Percentiles rank a stretch among this genome's conserved stretches.
These are phyloP conservation scores for Aspergillus bertholletiae DNA, from an alignment of 495 filamentous ascomycete genomes.

Conservation along the genomic window DNA sequence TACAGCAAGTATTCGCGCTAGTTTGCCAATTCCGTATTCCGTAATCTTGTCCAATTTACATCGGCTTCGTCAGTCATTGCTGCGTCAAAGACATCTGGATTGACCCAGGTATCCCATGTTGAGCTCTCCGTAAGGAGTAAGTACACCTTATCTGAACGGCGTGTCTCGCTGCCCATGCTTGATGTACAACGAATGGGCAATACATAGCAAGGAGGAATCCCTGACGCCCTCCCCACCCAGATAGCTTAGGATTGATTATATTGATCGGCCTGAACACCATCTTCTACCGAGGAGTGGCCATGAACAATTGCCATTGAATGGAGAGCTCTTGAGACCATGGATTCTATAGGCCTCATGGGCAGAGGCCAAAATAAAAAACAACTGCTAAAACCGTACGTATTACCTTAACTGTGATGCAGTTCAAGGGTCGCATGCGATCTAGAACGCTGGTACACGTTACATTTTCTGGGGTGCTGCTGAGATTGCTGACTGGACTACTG, in stretches of 20 bases:
- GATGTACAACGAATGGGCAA: neutral
- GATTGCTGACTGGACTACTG: conserved; percentile 1
- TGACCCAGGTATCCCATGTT: neutral
- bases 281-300: conserved; percentile 5
- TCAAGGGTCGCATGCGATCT: conserved; percentile 20
- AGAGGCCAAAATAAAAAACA: conserved; percentile 22
- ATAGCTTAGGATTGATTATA: neutral
- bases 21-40: conserved; percentile 10
- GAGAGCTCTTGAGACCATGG: conserved; percentile 26
- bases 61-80: neutral
- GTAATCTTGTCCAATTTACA: neutral
- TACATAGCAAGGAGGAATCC: neutral
- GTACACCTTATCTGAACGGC: neutral
- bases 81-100: neutral
- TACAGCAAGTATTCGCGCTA: conserved; percentile 2
- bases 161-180: neutral
- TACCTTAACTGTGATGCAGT: conserved; percentile 9
- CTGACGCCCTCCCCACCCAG: conserved; percentile 7
- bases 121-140: neutral
- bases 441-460: conserved; percentile 5
- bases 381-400: conserved; percentile 29
- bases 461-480: conserved; percentile 3
- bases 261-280: neutral
- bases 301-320: conserved; percentile 17
- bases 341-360: conserved; percentile 22